A percentile compares a stretch with the other conserved stretches of the same genome.
These are phyloP conservation scores for Artomyces pyxidatus DNA, from an alignment of 768 basidiomycete genomes.

Conservation along the genomic window DNA sequence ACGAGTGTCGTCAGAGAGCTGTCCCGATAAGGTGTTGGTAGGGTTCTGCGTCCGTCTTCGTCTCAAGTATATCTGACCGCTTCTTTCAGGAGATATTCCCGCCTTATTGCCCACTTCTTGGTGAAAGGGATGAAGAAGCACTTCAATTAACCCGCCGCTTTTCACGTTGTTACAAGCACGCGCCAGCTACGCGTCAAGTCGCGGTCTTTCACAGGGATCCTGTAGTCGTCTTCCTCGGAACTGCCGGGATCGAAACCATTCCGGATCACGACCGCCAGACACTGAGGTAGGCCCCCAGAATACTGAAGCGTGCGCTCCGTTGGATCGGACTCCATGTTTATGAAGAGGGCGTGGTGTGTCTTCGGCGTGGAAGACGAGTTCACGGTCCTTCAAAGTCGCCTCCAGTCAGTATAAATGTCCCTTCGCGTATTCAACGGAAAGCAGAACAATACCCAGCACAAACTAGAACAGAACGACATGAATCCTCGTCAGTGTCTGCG, in stretches of 20 bases:
- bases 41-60: no score
- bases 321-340: background rate
- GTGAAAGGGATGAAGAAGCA: no score
- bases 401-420: background rate
- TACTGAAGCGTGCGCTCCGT: background rate
- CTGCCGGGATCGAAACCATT: no score
- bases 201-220: no score
- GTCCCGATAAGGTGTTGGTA: no score
- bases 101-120: no score
- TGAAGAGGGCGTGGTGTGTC: background rate
- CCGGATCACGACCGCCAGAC: no score
- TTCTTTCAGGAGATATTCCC: no score
- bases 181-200: no score
- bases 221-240: no score
- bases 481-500: slow-evolving; percentile 10
- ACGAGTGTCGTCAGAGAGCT: no score
- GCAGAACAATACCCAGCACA: background rate
- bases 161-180: background rate
- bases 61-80: no score
- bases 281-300: background rate
- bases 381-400: background rate
- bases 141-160: background rate
- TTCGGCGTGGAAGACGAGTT: background rate
- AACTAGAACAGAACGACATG: background rate
- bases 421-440: background rate